These are phyloP conservation scores for Sarcomyxa edulis DNA, from an alignment of 768 basidiomycete species.

Conservation along the genomic window DNA sequence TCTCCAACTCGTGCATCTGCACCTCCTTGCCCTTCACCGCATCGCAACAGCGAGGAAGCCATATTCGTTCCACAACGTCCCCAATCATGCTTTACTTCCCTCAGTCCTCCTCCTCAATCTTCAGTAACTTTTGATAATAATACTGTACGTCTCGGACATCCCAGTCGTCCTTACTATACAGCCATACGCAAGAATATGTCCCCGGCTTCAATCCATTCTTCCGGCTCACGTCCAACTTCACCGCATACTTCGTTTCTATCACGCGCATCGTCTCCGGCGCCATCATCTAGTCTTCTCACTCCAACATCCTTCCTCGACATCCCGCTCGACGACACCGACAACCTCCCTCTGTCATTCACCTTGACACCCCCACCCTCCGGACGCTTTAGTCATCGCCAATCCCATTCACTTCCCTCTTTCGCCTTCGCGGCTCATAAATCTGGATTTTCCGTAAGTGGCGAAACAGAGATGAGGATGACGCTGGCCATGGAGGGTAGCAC, in stretches of 20 bases:
- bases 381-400: conserved; percentile 7
- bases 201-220: conserved; percentile 31
- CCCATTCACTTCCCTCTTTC: too few relatives aligned
- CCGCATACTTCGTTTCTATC: conserved; percentile 18
- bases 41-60: too few relatives aligned
- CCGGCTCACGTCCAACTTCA: conserved; percentile 18
- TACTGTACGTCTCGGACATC: conserved; percentile 41
- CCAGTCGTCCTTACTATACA: conserved; percentile 48
- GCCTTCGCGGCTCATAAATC: conserved; percentile 12
- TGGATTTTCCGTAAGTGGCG: conserved; percentile 56
- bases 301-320: conserved; percentile 19
- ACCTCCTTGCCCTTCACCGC: too few relatives aligned
- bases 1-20: too few relatives aligned
- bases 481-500: conserved; percentile 31
- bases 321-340: conserved; percentile 30
- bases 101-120: too few relatives aligned
- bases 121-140: too few relatives aligned
- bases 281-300: conserved; percentile 20
- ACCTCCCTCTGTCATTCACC: conserved; percentile 14
- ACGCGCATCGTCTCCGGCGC: too few relatives aligned
- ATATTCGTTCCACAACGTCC: too few relatives aligned
- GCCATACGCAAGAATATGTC: conserved; percentile 44
- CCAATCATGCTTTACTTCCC: too few relatives aligned
- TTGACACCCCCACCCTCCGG: conserved; percentile 7
- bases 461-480: conserved; percentile 54